Conservation (phyloP, 2,329 filamentous ascomycete species). For the Monosporascus ibericus region DNA sequence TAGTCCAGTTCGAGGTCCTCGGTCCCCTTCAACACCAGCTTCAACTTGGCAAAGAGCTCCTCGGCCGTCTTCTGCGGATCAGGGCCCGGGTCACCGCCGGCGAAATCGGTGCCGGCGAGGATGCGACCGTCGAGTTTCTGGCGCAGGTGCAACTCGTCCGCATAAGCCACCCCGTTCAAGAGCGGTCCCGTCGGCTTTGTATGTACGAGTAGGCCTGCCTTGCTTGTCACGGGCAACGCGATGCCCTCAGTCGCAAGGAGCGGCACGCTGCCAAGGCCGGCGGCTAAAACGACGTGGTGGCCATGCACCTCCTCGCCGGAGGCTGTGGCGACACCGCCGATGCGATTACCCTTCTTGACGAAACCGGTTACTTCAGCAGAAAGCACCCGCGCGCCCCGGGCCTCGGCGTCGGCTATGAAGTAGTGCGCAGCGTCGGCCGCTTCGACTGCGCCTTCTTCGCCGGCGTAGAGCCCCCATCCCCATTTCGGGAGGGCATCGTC, state of each 20-base stretch:
- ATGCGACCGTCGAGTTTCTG: constrained; percentile 24
- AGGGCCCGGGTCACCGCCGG: constrained; percentile 16
- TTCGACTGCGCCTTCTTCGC: constrained; percentile 25
- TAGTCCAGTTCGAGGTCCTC: constrained; percentile 20
- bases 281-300: constrained; percentile 25
- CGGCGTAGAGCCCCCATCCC: constrained; percentile 13
- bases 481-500: constrained; percentile 15
- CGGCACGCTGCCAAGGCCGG: constrained; percentile 20
- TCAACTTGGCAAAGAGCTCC: constrained; percentile 14
- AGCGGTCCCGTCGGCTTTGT: constrained; percentile 16
- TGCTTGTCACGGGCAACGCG: constrained; percentile 15
- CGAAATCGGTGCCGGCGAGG: constrained; percentile 16
- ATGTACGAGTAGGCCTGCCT: constrained; percentile 24
- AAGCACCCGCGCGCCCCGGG: constrained; percentile 9
- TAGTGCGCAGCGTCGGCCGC: constrained; percentile 18
- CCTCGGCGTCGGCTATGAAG: constrained; percentile 14
- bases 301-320: constrained; percentile 9
- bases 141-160: constrained; percentile 20
- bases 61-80: constrained; percentile 17
- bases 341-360: constrained; percentile 5
- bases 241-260: constrained; percentile 19
- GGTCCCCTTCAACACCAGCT: constrained; percentile 11
- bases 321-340: constrained; percentile 12
- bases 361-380: constrained; percentile 10
- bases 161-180: constrained; percentile 17